Conservation (phyloP, 208 protist genomes). For the Acanthamoeba triangularis region DNA sequence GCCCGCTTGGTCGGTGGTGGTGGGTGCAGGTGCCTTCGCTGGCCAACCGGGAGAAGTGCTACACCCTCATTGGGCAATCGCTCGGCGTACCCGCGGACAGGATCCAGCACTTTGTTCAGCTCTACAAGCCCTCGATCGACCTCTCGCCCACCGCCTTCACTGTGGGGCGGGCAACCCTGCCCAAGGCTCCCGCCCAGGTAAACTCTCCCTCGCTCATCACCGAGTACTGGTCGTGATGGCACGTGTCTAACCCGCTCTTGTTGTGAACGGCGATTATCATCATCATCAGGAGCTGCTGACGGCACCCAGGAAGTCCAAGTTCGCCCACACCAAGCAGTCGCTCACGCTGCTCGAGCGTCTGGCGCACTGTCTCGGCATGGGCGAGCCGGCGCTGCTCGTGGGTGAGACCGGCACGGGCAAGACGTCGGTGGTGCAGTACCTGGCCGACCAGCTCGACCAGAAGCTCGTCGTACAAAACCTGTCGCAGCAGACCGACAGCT, state of each 20-base stretch:
- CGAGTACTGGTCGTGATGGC: background rate
- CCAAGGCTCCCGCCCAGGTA: background rate
- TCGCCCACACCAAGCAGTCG: conserved; percentile 96
- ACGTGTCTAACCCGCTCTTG: too few relatives aligned
- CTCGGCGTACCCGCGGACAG: conserved; percentile 80
- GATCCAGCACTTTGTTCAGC: conserved; percentile 76
- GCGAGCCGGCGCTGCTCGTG: conserved; percentile 98
- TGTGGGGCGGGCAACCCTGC: conserved; percentile 79
- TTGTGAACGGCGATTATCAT: too few relatives aligned
- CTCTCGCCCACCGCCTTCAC: conserved; percentile 4
- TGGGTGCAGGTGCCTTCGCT: background rate
- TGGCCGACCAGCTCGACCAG: conserved; percentile 89
- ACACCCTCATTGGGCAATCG: conserved; percentile 75
- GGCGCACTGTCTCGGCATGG: conserved; percentile 93
- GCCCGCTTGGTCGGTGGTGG: background rate
- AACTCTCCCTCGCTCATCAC: background rate
- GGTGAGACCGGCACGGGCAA: conserved; percentile 98
- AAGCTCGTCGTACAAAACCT: conserved; percentile 96
- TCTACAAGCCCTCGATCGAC: conserved; percentile 81
- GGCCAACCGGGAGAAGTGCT: conserved; percentile 51
- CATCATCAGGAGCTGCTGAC: background rate
- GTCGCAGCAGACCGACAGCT: conserved; percentile 99
- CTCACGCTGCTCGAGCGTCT: conserved; percentile 97
- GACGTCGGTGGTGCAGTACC: conserved; percentile 93
- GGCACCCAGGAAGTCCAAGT: conserved; percentile 83